Evolutionary conservation across 2,329 filamentous ascomycete species (phyloP).

Genomic region (Didymella pomorum): DNA sequence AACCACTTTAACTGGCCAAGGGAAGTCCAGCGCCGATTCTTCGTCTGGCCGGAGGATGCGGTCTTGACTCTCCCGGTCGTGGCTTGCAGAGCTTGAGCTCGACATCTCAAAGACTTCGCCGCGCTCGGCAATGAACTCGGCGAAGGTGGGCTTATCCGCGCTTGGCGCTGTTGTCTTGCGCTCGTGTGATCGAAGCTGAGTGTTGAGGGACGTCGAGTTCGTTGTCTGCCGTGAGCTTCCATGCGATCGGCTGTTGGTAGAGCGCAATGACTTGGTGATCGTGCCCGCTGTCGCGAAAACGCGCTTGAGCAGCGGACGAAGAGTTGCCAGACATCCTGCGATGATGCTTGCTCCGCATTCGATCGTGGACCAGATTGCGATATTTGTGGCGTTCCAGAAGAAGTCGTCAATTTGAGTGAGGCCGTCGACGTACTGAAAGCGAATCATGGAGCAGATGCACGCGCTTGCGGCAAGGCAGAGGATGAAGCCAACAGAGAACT

Average conservation of each 20-base stretch:
- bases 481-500: slow-evolving; percentile 62
- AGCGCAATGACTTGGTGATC: slow-evolving; percentile 13
- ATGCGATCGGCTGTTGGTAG: slow-evolving; percentile 7
- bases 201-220: slow-evolving; percentile 2
- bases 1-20: slow-evolving; percentile 11
- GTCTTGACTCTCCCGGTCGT: slow-evolving; percentile 15
- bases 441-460: slow-evolving; percentile 62
- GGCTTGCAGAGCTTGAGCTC: slow-evolving; percentile 7
- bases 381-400: slow-evolving; percentile 56
- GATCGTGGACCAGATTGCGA: slow-evolving; percentile 53
- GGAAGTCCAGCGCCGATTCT: neutral
- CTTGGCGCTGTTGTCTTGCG: neutral
- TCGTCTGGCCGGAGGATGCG: slow-evolving; percentile 8
- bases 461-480: slow-evolving; percentile 61
- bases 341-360: slow-evolving; percentile 53
- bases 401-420: slow-evolving; percentile 55
- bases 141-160: slow-evolving; percentile 10
- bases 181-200: neutral
- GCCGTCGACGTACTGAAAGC: slow-evolving; percentile 57
- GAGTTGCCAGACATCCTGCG: slow-evolving; percentile 60
- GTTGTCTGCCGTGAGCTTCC: slow-evolving; percentile 2
- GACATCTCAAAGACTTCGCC: slow-evolving; percentile 18
- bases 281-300: slow-evolving; percentile 13
- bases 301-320: slow-evolving; percentile 57
- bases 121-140: slow-evolving; percentile 10